A percentile compares a stretch with the other conserved stretches of the same genome.
Evolutionary conservation across 2,329 filamentous ascomycete genomes (phyloP).

Genomic region (Fusarium subtropicale): DNA sequence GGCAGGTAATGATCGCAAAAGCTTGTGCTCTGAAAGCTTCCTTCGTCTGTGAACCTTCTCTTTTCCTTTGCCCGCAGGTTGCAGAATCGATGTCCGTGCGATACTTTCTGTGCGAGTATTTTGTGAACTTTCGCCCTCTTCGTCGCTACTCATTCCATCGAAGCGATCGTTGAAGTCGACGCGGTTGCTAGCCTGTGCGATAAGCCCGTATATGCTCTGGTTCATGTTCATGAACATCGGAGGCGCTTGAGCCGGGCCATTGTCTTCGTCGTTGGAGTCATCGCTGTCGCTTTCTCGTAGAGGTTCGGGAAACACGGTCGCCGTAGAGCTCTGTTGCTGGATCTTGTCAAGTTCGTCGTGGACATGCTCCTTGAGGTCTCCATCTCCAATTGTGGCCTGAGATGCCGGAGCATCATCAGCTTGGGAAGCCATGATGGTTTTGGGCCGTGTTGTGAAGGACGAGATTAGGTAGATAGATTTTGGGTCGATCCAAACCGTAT

Average conservation of each 20-base stretch:
- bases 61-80: constrained; percentile 49
- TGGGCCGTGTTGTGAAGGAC: constrained; percentile 20
- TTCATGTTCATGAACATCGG: constrained; percentile 81
- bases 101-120: constrained; percentile 57
- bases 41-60: constrained; percentile 62
- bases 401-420: constrained; percentile 32
- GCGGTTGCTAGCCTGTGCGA: constrained; percentile 86
- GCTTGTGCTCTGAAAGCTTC: constrained; percentile 72
- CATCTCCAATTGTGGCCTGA: constrained; percentile 48
- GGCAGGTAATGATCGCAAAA: constrained; percentile 73
- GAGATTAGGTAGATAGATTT: constrained; percentile 8
- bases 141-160: constrained; percentile 82
- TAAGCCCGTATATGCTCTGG: constrained; percentile 93
- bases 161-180: constrained; percentile 86
- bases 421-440: constrained; percentile 37
- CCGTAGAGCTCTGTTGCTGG: constrained; percentile 53
- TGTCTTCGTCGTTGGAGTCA: constrained; percentile 62
- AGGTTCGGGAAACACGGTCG: constrained; percentile 62
- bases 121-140: constrained; percentile 72
- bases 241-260: constrained; percentile 57
- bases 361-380: constrained; percentile 54
- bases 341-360: constrained; percentile 61
- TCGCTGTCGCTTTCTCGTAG: constrained; percentile 64
- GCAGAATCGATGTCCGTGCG: constrained; percentile 58
- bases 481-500: not conserved